These are phyloP conservation scores for Pseudocercospora ulei DNA, from an alignment of 2,329 filamentous ascomycete species.

Conservation along the genomic window DNA sequence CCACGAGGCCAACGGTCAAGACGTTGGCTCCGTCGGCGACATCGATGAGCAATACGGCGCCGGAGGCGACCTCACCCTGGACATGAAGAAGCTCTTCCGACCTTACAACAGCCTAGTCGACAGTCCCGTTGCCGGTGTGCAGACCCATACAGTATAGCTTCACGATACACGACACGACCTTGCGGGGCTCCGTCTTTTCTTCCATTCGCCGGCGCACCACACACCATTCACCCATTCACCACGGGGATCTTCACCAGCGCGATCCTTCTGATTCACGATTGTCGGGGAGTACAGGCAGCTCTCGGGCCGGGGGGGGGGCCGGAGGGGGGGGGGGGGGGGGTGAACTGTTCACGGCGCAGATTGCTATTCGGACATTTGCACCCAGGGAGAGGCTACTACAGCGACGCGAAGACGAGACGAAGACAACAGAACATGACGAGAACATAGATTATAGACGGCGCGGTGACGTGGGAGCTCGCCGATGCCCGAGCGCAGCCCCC, in stretches of 20 bases:
- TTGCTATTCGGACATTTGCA: slow-evolving; percentile 9
- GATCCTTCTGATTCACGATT: slow-evolving; percentile 5
- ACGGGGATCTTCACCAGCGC: slow-evolving; percentile 2
- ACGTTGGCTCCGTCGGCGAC: slow-evolving; percentile 57
- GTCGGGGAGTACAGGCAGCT: slow-evolving; percentile 3
- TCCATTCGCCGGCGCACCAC: slow-evolving; percentile 12
- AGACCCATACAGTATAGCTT: slow-evolving; percentile 24
- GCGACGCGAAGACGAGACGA: slow-evolving; percentile 17
- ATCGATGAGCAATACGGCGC: slow-evolving; percentile 59
- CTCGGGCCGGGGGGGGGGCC: too few relatives aligned
- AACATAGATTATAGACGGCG: slow-evolving; percentile 22
- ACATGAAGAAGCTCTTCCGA: slow-evolving; percentile 63
- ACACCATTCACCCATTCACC: too few relatives aligned
- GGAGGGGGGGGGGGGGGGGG: too few relatives aligned
- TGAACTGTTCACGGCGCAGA: slow-evolving; percentile 4
- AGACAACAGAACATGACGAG: slow-evolving; percentile 20
- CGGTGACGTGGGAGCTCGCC: slow-evolving; percentile 16
- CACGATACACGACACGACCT: slow-evolving; percentile 2
- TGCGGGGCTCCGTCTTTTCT: slow-evolving; percentile 5
- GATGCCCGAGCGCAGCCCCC: slow-evolving; percentile 14
- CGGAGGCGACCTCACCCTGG: slow-evolving; percentile 51
- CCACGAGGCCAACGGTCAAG: slow-evolving; percentile 55
- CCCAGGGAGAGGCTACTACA: slow-evolving; percentile 13
- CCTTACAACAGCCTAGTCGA: slow-evolving; percentile 41
- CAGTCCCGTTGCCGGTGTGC: slow-evolving; percentile 31